Base-by-base conservation (phyloP, 495 filamentous ascomycete genomes). In the Chaetomidium leptoderma region DNA sequence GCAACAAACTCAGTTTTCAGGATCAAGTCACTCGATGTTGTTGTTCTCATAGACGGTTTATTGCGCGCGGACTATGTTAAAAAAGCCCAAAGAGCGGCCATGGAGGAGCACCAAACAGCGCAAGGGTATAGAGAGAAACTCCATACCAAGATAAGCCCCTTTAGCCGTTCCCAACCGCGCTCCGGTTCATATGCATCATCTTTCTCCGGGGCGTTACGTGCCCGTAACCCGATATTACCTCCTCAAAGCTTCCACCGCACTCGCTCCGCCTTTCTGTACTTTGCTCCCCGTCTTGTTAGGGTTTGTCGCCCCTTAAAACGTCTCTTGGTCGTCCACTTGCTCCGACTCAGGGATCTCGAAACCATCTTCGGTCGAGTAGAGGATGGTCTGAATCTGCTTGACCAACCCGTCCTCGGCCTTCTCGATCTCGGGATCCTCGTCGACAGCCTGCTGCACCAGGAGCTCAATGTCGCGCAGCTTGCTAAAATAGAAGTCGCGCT, bases 401-500 rank as follows among this genome's bases (percentile, higher is more conserved):
- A 96, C 83, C 57, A 97, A 76, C 8, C 90, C 86, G 45, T 92
- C 88, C 60, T 96, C 92, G 24, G 92, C 87, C 81, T 92, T 88
- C 78, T 96, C 93, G 48, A 97, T 73, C 72, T 92, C 85, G 6
- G 92, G 91, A 60, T 96, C 86, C 39, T 85, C 85, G 65, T 97
- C 93, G 64, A 96, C 88, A 16, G 90, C 90, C 60, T 86, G 84
- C 78, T 98, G 93, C 52, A 98, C 78, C 68, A 98, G 64, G 63
- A 98, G 72, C 74, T 98, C 95, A 62, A 98, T 98, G 67, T 98
- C 93, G 51, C 93, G 84, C 57, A 98, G 76, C 76, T 98, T 98
- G 78, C 89, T 91, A 71, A 98, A 98, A 78, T 98, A 98, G 74
- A 98, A 98, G 72, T 98, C 93, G 50, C 93, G 79, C 77, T 98